Evolutionary conservation across 768 basidiomycete genomes (phyloP), one percentile per base, ranked within the genome.

Genomic region (Udeniomyces megalosporus): DNA sequence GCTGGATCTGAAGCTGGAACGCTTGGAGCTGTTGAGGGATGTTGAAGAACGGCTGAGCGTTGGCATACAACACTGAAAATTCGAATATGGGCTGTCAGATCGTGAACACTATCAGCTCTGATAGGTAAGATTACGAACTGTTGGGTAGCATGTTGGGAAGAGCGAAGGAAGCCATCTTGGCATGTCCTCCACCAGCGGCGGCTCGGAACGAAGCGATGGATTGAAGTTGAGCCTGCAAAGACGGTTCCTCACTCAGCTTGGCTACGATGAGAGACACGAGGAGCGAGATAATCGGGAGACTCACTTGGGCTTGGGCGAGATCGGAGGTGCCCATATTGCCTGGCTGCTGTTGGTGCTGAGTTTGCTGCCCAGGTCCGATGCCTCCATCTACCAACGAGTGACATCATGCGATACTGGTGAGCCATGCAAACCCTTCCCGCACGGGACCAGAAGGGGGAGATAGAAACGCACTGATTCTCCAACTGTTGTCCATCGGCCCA

Each of bases 151-250:
- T 95, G 72, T 95, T 95, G 5, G 92, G 92, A 78, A 96, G 24
- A 24, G 65, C 49, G 76, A 95, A 96, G 3, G 92, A 96, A 10
- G 87, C 81, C 88, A 95, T 90, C 78, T 93, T 93, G 72, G 88
- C 84, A 72, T 93, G 90, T 69, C 93, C 91, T 11, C 89, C 71
- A 10, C 73, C 73, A 5, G 71, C 90, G 49, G 90, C 90, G 32
- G 90, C 91, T 69, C 92, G 85, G 79, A 97, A 99, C 69, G 95
- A 90, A 70, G 93, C 90, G 58, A 99, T 77, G 68, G 92, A 93
- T 70, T 90, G 87, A 14, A 99, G 77, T 72, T 99, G 95, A 5
- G 92, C 91, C 72, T 96, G 92, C 15, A 0, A 35, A n/a, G n/a
- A n/a, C n/a, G n/a, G n/a, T n/a, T n/a, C n/a, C n/a, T n/a, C n/a